Evolutionary conservation across 305 asterid genomes (phyloP).

Genomic region (Fraxinus xanthoxyloides): DNA sequence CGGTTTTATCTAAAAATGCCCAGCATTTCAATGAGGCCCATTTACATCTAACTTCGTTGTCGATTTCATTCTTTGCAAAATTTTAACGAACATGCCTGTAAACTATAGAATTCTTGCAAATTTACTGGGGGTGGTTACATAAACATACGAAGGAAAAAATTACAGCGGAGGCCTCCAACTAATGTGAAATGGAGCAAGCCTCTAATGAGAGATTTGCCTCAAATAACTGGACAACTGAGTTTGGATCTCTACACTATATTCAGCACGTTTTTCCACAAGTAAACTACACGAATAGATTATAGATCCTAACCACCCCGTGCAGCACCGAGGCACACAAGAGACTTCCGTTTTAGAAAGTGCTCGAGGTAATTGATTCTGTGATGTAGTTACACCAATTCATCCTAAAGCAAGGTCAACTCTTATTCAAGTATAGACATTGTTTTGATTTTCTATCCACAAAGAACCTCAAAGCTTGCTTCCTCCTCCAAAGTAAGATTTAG

Average conservation of each 20-base stretch:
- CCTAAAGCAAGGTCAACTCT: conserved; percentile 35
- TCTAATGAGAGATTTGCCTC: not conserved
- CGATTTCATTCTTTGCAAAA: not conserved
- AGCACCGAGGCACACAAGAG: conserved; percentile 18
- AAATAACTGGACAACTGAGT: conserved; percentile 2
- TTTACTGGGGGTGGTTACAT: not conserved
- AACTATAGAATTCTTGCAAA: not conserved
- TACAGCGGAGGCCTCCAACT: not conserved
- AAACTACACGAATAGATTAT: conserved; percentile 24
- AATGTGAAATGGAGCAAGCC: not conserved
- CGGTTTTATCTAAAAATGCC: not conserved
- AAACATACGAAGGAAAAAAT: not conserved
- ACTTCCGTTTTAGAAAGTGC: conserved; percentile 19
- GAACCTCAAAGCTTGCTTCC: conserved; percentile 20
- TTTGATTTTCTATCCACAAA: conserved; percentile 31
- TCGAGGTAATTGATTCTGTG: conserved; percentile 22
- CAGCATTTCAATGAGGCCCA: not conserved
- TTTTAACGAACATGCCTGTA: not conserved
- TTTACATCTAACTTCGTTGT: not conserved
- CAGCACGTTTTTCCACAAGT: conserved; percentile 10
- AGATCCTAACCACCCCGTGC: conserved; percentile 18
- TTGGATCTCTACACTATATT: conserved; percentile 22
- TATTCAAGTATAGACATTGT: conserved; percentile 24
- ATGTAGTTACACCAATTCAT: conserved; percentile 30
- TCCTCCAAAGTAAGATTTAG: conserved; percentile 56